phyloP scores from a whole-genome alignment of 768 basidiomycete genomes.

The Xerocomellus amylosporus region DNA sequence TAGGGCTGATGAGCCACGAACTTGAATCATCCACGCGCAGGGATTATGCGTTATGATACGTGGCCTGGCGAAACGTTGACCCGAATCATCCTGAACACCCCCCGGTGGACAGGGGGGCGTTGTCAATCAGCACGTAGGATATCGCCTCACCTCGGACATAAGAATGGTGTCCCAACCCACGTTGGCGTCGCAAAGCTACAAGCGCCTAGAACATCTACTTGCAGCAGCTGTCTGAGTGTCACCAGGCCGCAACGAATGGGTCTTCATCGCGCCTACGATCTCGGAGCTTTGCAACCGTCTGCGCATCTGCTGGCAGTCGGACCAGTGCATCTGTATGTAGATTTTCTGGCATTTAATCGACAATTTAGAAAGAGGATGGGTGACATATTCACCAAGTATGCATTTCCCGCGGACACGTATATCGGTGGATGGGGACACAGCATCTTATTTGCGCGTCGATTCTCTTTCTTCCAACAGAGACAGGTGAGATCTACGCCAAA shows the following conservation, averaged over 20 bases:
- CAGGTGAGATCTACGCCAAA: neutral
- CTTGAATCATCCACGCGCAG: neutral
- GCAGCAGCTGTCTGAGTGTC: neutral
- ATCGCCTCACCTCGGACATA: neutral
- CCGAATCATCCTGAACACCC: neutral
- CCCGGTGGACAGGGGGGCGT: neutral
- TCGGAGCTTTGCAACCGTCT: neutral
- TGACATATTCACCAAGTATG: neutral
- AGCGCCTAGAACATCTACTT: neutral
- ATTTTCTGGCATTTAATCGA: neutral
- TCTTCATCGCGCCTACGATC: neutral
- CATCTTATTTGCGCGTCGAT: neutral
- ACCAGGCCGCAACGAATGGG: neutral
- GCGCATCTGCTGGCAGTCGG: neutral
- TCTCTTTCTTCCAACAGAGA: neutral
- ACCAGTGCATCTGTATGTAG: neutral
- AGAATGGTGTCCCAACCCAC: neutral
- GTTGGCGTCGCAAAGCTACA: neutral
- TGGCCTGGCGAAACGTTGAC: neutral
- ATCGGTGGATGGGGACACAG: neutral
- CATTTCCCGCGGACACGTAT: neutral
- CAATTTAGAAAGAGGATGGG: neutral
- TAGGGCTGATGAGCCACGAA: neutral
- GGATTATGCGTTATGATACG: neutral
- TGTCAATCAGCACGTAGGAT: neutral